Percentiles rank a stretch among this genome's conserved stretches.
Conservation (phyloP, 2,329 filamentous ascomycete genomes). For the Pseudopyrenochaeta lycopersici region DNA sequence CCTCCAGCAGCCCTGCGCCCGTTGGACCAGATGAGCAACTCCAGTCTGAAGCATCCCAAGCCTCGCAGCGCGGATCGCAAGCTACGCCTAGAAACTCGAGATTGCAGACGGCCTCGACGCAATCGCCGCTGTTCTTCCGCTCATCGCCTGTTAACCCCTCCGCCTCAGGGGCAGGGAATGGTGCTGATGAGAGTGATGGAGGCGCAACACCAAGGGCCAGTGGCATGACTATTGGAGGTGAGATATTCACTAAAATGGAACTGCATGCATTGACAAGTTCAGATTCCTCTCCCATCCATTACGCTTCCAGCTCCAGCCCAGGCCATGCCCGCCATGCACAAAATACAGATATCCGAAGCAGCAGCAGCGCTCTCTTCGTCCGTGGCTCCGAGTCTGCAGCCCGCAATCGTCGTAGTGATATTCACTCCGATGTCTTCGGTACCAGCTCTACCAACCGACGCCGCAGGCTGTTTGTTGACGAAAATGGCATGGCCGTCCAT, state of each 20-base stretch:
- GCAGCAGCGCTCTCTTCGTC: conserved; percentile 88
- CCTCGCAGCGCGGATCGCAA: conserved; percentile 48
- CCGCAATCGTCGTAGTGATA: conserved; percentile 79
- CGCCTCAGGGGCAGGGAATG: conserved; percentile 50
- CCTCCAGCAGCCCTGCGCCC: conserved; percentile 58
- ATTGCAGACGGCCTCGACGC: conserved; percentile 57
- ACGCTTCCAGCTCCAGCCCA: conserved; percentile 89
- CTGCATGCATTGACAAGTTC: conserved; percentile 20
- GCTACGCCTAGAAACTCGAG: conserved; percentile 59
- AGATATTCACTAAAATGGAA: conserved; percentile 21
- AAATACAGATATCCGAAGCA: conserved; percentile 78
- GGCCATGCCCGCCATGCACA: conserved; percentile 67
- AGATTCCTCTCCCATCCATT: conserved; percentile 94
- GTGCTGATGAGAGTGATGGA: conserved; percentile 62
- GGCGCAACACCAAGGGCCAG: conserved; percentile 77
- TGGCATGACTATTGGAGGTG: conserved; percentile 69
- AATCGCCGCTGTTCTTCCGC: conserved; percentile 81
- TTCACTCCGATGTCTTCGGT: conserved; percentile 75
- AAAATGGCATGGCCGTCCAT: conserved; percentile 67
- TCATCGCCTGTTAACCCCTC: conserved; percentile 64
- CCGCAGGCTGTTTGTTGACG: conserved; percentile 70
- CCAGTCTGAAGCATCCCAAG: conserved; percentile 53
- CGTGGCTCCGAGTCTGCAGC: conserved; percentile 65
- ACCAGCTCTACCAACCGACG: conserved; percentile 57
- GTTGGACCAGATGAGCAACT: conserved; percentile 55